Percentiles rank a stretch among this genome's conserved stretches.
phyloP scores from a whole-genome alignment of 2,329 filamentous ascomycete genomes.

The Alternaria sp. region DNA sequence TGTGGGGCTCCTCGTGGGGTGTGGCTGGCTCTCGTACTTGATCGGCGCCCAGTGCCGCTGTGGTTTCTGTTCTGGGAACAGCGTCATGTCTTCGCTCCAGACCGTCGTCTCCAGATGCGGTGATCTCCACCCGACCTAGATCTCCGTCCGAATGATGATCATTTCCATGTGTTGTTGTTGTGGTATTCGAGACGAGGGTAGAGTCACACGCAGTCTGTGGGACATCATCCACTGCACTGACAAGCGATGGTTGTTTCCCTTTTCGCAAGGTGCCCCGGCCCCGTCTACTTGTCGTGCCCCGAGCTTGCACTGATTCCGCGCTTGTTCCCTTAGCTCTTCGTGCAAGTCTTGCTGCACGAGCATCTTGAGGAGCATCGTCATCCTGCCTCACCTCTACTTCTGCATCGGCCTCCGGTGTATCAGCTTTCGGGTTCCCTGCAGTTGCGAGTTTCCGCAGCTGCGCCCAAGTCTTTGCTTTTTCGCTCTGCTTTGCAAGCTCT shows the following conservation, averaged over 20 bases:
- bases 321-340: slow-evolving; percentile 7
- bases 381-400: neutral
- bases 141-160: neutral
- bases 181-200: neutral
- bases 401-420: neutral
- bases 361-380: neutral
- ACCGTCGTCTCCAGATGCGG: neutral
- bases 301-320: neutral
- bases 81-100: neutral
- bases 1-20: slow-evolving; percentile 3
- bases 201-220: neutral
- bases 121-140: neutral
- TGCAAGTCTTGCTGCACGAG: slow-evolving; percentile 12
- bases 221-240: neutral
- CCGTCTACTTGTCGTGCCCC: neutral
- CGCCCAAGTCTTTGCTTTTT: neutral
- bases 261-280: neutral
- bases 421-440: neutral
- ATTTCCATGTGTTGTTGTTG: neutral
- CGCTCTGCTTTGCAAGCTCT: slow-evolving; percentile 12
- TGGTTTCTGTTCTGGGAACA: slow-evolving; percentile 1
- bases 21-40: neutral
- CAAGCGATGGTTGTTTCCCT: neutral
- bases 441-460: neutral
- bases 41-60: slow-evolving; percentile 1